A percentile compares a stretch with the other conserved stretches of the same genome.
Evolutionary conservation across 495 filamentous ascomycete genomes (phyloP).

Genomic region (Aspergillus affinis): DNA sequence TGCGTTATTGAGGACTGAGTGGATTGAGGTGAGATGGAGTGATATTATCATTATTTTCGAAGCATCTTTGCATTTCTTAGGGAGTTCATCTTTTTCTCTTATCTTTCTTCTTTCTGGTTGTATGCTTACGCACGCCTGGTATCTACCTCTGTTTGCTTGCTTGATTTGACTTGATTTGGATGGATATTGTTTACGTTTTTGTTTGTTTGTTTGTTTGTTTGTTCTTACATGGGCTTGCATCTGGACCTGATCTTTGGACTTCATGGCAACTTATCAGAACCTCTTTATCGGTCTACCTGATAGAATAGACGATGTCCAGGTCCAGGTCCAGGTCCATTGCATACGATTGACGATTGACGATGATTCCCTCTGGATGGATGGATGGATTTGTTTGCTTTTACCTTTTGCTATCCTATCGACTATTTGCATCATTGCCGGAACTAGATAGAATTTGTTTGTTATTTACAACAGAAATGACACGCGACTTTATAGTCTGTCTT

Average conservation of each 20-base stretch:
- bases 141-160: background rate
- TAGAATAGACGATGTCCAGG: background rate
- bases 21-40: background rate
- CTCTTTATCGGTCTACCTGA: too few relatives aligned
- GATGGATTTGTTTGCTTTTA: background rate
- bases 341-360: background rate
- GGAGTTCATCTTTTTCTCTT: background rate
- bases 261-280: too few relatives aligned
- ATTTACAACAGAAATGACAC: too few relatives aligned
- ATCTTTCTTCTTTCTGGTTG: background rate
- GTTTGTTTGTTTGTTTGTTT: too few relatives aligned
- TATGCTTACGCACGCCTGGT: background rate
- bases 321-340: background rate
- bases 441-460: background rate
- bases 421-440: background rate
- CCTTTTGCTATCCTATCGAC: too few relatives aligned
- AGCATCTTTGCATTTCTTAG: background rate
- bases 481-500: too few relatives aligned
- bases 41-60: background rate
- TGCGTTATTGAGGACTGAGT: slow-evolving; percentile 4
- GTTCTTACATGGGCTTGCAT: too few relatives aligned
- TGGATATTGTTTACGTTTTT: background rate
- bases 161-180: background rate
- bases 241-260: too few relatives aligned
- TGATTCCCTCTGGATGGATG: background rate